These are phyloP conservation scores for Solanum bukasovii DNA, from an alignment of 257 asterid species.

Conservation along the genomic window DNA sequence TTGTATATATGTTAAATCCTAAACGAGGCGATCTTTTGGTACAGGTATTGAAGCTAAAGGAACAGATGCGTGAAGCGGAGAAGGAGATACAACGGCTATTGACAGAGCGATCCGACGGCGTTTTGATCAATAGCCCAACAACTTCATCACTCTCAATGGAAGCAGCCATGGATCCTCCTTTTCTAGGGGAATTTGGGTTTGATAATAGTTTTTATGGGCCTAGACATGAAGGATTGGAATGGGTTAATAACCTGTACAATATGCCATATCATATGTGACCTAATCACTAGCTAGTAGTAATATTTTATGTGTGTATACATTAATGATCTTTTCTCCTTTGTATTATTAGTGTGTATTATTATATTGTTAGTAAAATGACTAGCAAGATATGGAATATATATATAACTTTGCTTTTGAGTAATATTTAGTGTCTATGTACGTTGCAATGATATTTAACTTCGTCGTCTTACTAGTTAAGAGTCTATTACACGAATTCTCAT, in stretches of 20 bases:
- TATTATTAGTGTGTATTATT: conserved; percentile 11
- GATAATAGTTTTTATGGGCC: conserved; percentile 30
- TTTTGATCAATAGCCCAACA: conserved; percentile 41
- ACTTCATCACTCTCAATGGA: conserved; percentile 30
- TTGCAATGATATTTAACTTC: not conserved
- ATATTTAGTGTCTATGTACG: not conserved
- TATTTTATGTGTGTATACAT: not conserved
- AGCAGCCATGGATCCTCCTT: conserved; percentile 23
- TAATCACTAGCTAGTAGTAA: not conserved
- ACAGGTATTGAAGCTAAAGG: conserved; percentile 39
- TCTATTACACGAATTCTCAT: not conserved
- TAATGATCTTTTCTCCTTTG: conserved; percentile 5
- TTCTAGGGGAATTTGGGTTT: conserved; percentile 39
- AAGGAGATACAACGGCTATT: conserved; percentile 34
- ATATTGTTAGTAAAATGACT: not conserved
- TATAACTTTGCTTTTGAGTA: not conserved
- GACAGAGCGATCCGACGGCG: conserved; percentile 17
- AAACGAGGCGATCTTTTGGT: not conserved
- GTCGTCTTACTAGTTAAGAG: not conserved
- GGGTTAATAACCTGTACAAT: conserved; percentile 11
- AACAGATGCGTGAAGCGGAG: conserved; percentile 41
- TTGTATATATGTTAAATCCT: not conserved
- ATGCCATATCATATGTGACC: not conserved
- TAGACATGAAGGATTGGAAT: conserved; percentile 12
- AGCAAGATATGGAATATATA: not conserved